Evolutionary conservation across 345 rosid species (phyloP).

Genomic region (Gossypium longicalyx): DNA sequence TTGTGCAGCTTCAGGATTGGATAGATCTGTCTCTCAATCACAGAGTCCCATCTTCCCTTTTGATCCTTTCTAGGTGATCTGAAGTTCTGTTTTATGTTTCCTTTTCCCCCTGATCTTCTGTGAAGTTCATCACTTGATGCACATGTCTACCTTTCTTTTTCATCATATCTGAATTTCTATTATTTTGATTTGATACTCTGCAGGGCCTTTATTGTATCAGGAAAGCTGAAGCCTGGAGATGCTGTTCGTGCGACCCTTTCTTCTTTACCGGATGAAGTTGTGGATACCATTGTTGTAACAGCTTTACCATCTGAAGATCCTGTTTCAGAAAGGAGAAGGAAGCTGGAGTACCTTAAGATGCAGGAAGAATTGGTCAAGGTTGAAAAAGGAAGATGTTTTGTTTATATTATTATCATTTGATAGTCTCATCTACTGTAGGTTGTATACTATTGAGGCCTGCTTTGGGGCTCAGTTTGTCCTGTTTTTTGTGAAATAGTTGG

Average conservation of each 20-base stretch:
- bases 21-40: slow-evolving; percentile 88
- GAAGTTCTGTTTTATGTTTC: slow-evolving; percentile 75
- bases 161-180: slow-evolving; percentile 14
- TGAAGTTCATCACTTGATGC: neutral
- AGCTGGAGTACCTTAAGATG: slow-evolving; percentile 83
- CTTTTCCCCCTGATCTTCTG: slow-evolving; percentile 50
- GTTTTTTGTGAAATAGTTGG: neutral
- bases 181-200: slow-evolving; percentile 13
- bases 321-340: slow-evolving; percentile 88
- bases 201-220: slow-evolving; percentile 83
- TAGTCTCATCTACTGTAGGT: neutral
- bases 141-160: slow-evolving; percentile 3
- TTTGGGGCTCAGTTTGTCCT: neutral
- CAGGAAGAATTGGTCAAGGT: slow-evolving; percentile 96
- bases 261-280: slow-evolving; percentile 96
- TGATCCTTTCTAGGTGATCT: slow-evolving; percentile 86
- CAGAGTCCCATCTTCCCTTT: slow-evolving; percentile 85
- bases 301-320: slow-evolving; percentile 89
- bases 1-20: slow-evolving; percentile 79
- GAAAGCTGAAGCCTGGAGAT: slow-evolving; percentile 75
- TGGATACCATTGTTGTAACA: slow-evolving; percentile 82
- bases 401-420: slow-evolving; percentile 1
- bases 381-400: slow-evolving; percentile 13
- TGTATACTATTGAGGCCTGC: neutral
- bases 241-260: slow-evolving; percentile 87